phyloP scores from a whole-genome alignment of 1,139 yeast genomes.

The Candida pseudocylindracea region DNA sequence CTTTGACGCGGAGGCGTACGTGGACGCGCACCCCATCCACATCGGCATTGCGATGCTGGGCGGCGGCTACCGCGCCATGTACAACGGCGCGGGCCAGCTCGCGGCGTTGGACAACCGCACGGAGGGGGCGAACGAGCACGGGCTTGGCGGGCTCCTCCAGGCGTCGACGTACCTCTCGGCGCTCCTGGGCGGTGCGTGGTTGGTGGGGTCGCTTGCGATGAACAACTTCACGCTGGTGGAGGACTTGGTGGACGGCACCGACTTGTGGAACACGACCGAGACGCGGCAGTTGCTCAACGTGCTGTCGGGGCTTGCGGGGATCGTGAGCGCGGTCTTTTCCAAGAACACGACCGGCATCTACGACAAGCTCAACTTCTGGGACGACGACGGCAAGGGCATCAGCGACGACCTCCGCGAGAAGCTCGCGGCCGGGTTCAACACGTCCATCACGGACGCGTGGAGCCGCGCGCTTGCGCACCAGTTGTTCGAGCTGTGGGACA shows the following conservation, averaged over 20 bases:
- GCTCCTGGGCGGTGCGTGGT: slow-evolving; percentile 1
- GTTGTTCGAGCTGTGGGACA: slow-evolving; percentile 26
- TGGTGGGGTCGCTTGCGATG: not conserved
- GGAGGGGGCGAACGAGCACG: slow-evolving; percentile 2
- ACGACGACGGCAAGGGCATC: slow-evolving; percentile 23
- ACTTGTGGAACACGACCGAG: slow-evolving; percentile 17
- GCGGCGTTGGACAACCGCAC: slow-evolving; percentile 67
- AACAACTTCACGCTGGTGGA: not conserved
- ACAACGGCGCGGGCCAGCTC: slow-evolving; percentile 72
- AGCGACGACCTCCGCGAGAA: slow-evolving; percentile 33
- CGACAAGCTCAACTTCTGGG: slow-evolving; percentile 12
- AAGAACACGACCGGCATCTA: slow-evolving; percentile 9
- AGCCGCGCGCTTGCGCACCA: slow-evolving; percentile 71
- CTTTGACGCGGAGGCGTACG: slow-evolving; percentile 20
- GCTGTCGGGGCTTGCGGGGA: slow-evolving; percentile 5
- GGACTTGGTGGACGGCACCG: slow-evolving; percentile 17
- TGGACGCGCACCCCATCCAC: slow-evolving; percentile 13
- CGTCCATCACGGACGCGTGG: slow-evolving; percentile 81
- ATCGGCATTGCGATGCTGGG: slow-evolving; percentile 73
- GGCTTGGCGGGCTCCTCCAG: slow-evolving; percentile 1
- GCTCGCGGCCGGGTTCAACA: slow-evolving; percentile 53
- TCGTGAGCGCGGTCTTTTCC: slow-evolving; percentile 8
- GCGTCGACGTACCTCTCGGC: not conserved
- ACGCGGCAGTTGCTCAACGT: slow-evolving; percentile 10
- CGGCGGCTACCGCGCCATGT: slow-evolving; percentile 87